Conservation (phyloP, 148 eudicot genomes). For the Simmondsia chinensis region DNA sequence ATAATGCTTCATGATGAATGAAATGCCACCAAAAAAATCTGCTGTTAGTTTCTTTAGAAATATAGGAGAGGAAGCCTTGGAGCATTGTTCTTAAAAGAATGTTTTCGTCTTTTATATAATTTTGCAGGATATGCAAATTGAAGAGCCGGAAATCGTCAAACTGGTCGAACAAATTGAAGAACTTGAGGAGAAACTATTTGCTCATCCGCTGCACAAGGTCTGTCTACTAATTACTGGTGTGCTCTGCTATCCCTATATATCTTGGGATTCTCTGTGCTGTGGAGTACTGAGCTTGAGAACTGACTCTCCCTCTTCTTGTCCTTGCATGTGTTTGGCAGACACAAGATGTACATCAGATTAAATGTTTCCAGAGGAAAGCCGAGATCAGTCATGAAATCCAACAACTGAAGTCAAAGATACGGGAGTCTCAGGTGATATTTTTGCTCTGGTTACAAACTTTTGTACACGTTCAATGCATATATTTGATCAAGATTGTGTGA, state of each 20-base stretch:
- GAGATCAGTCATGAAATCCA: conserved; percentile 96
- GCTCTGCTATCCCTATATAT: no score
- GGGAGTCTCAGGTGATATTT: conserved; percentile 79
- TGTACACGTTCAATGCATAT: not conserved
- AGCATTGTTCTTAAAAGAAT: not conserved
- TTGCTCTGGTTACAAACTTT: no score
- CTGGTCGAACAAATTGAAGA: conserved; percentile 76
- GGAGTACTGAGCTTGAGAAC: no score
- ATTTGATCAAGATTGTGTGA: not conserved
- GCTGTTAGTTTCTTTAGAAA: not conserved
- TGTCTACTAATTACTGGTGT: conserved; percentile 1
- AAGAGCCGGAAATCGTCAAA: conserved; percentile 78
- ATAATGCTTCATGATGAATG: no score
- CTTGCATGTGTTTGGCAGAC: conserved; percentile 33
- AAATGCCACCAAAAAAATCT: no score
- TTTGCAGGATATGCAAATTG: conserved; percentile 90
- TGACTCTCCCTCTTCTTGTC: not conserved
- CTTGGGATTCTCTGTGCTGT: no score
- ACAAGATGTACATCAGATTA: conserved; percentile 79
- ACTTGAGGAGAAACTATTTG: conserved; percentile 61
- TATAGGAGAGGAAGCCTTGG: not conserved
- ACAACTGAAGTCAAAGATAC: conserved; percentile 84
- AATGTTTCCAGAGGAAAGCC: conserved; percentile 85
- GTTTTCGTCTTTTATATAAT: not conserved
- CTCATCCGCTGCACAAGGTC: conserved; percentile 90